Evolutionary conservation across 1,284 basidiomycete genomes (phyloP), one percentile per base, ranked within the genome.

Genomic region (Neonothopanus nambi): DNA sequence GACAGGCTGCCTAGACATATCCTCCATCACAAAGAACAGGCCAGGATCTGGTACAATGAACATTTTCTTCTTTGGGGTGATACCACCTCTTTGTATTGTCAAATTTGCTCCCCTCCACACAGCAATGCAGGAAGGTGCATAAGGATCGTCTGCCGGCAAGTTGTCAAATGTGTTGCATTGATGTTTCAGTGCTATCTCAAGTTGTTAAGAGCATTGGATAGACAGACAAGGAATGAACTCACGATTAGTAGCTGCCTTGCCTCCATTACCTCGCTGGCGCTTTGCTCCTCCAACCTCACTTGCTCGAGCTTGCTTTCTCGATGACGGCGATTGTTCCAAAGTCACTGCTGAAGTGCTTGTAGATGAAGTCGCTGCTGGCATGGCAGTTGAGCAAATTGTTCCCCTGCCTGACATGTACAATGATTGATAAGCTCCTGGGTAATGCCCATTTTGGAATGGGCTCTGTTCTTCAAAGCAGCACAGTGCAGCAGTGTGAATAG

Each of bases 361-460:
- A n/a, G n/a, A n/a, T n/a, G n/a, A n/a, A n/a, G n/a, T n/a, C n/a
- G n/a, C n/a, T n/a, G n/a, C n/a, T n/a, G n/a, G n/a, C n/a, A n/a
- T n/a, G n/a, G n/a, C n/a, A n/a, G n/a, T n/a, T n/a, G n/a, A n/a
- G n/a, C n/a, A n/a, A n/a, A n/a, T n/a, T n/a, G n/a, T n/a, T n/a
- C n/a, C n/a, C n/a, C n/a, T n/a, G n/a, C n/a, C n/a, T n/a, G n/a
- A n/a, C n/a, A n/a, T n/a, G n/a, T n/a, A n/a, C n/a, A n/a, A 35
- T 7, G 51, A 46, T 8, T 6, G 6, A 28, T 52, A 52, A 5
- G n/a, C 20, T 38, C 43, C 51, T 5, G 40, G 40, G 3, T 45
- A 24, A 36, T 52, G 51, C 9, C 45, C 15, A 23, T 52, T 52
- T 46, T 45, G 3, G 28, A 52, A 52, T 17, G 51, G 51, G 39